Evolutionary conservation across 2,329 filamentous ascomycete species (phyloP), one percentile per base, ranked within the genome.

Genomic region (Gliomastix tumulicola): DNA sequence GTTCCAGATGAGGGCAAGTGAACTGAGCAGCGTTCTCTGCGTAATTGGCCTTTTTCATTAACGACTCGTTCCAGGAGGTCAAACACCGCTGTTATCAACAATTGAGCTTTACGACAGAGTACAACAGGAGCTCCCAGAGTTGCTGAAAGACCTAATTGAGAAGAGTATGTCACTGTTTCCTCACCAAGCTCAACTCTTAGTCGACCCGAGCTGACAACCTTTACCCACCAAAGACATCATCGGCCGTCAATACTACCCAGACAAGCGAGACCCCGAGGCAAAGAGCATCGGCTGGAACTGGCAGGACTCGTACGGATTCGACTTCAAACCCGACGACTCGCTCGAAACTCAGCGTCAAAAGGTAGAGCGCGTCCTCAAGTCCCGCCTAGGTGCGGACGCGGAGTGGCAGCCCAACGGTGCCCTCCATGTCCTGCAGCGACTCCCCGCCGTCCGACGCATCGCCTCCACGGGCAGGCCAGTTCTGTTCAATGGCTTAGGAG

Each of bases 301-400:
- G 31, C 15, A 21, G 21, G 31, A 33, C n/a, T 33, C 31, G 21
- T 33, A 33, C n/a, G 31, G 31, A 7, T 33, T 33, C 20, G 31
- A 33, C 17, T 19, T 33, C 17, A n/a, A 20, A 19, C 15, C 16
- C 8, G 31, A 19, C 8, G 31, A 33, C 20, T 33, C 31, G 9
- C 31, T 33, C 13, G 31, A 33, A 19, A 33, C 31, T 5, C 17
- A 33, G 31, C 5, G 31, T 13, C 7, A n/a, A 13, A 33, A 33
- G 20, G 16, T 18, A 10, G 31, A 33, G 20, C 15, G 21, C 20
- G 31, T 33, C 17, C 17, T 33, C 8, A 33, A 33, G n/a, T 19
- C 31, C 4, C 31, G 31, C 6, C 16, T 33, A 5, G 16, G 21
- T 4, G 31, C 31, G 16, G 31, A 33, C 12, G 31, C 31, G 4